phyloP scores from a whole-genome alignment of 2,329 filamentous ascomycete species.

The Blastomyces silverae region DNA sequence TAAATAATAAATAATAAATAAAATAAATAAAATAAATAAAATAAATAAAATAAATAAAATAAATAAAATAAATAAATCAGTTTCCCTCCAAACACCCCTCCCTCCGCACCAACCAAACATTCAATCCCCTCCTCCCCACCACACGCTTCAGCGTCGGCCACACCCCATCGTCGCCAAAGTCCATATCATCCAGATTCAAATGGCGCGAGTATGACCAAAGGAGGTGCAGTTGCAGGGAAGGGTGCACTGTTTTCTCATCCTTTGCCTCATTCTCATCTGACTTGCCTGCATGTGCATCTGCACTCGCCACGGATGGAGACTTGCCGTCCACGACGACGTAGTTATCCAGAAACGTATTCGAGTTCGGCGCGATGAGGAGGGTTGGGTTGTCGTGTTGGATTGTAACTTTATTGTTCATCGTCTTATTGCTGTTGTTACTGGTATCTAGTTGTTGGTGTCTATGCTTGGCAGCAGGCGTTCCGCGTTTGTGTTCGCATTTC shows the following conservation, averaged over 20 bases:
- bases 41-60: background rate
- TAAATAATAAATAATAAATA: no score
- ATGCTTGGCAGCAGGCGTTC: background rate
- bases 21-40: background rate
- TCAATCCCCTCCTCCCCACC: conserved; percentile 44
- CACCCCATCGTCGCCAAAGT: conserved; percentile 46
- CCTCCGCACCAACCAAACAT: conserved; percentile 42
- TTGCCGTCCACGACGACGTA: conserved; percentile 25
- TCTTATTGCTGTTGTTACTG: conserved; percentile 10
- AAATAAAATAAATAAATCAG: background rate
- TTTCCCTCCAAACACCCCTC: conserved; percentile 19
- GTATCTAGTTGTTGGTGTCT: background rate
- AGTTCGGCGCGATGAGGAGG: conserved; percentile 43
- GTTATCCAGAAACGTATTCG: conserved; percentile 39
- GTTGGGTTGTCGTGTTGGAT: conserved; percentile 23
- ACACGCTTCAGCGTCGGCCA: conserved; percentile 41
- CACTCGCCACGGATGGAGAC: background rate
- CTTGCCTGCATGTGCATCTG: conserved; percentile 7
- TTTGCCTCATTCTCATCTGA: background rate
- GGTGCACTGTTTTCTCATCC: background rate
- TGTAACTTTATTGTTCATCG: conserved; percentile 11
- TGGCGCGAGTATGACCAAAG: conserved; percentile 44
- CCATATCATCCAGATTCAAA: conserved; percentile 48
- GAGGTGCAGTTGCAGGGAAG: conserved; percentile 29
- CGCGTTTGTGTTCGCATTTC: conserved; percentile 23